These are phyloP conservation scores for Hippophae rhamnoides DNA, from an alignment of 306 rosid species.

Conservation along the genomic window DNA sequence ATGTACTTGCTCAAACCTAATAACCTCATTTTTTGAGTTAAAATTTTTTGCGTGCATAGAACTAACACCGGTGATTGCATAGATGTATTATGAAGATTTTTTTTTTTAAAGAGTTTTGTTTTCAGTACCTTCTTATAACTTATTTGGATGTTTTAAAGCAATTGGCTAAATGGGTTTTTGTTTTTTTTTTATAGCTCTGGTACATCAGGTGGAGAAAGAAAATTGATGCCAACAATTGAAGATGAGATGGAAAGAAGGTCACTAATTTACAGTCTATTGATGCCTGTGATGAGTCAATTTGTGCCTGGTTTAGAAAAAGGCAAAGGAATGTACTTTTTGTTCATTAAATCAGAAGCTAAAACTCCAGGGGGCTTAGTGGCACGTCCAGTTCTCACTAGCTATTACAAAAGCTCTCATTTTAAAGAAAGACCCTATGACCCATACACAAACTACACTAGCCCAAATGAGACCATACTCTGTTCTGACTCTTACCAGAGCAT, in stretches of 20 bases:
- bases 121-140: too few relatives aligned
- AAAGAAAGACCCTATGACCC: conserved; percentile 57
- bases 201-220: conserved; percentile 91
- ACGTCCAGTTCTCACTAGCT: conserved; percentile 77
- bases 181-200: conserved; percentile 52
- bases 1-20: too few relatives aligned
- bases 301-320: conserved; percentile 58
- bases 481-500: conserved; percentile 84
- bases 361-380: conserved; percentile 70
- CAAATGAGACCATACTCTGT: conserved; percentile 69
- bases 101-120: too few relatives aligned
- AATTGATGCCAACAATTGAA: conserved; percentile 78
- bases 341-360: conserved; percentile 66
- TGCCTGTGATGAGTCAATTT: conserved; percentile 79
- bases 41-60: too few relatives aligned
- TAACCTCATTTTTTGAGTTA: too few relatives aligned
- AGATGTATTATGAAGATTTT: too few relatives aligned
- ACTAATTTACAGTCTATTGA: conserved; percentile 43
- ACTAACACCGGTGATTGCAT: too few relatives aligned
- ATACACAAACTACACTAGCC: conserved; percentile 78
- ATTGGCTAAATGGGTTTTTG: conserved; percentile 12
- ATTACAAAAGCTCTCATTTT: conserved; percentile 70
- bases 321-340: conserved; percentile 89
- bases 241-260: conserved; percentile 59
- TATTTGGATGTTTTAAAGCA: not conserved